Evolutionary conservation across 768 basidiomycete genomes (phyloP), one percentile per base, ranked within the genome.

Genomic region (Agaricus blazei): DNA sequence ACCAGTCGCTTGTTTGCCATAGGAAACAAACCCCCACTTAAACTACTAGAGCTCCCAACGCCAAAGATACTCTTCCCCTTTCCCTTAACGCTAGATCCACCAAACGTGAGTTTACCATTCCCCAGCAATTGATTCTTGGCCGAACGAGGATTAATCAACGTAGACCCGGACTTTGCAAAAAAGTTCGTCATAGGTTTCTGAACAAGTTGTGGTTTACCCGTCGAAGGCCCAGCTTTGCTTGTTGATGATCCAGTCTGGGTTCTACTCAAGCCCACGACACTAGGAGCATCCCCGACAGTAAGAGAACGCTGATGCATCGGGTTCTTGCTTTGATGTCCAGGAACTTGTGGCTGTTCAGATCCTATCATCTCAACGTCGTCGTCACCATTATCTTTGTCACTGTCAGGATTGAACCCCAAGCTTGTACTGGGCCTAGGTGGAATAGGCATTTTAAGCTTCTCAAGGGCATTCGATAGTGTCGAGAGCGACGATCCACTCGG

Each of bases 401-500:
- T 59, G 24, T 74, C 72, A 36, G 63, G 67, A 51, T 80, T 78
- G 65, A 89, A 87, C 31, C 86, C 88, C 72, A 89, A 68, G 54
- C 83, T 87, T 2, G 87, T 87, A 52, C 78, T 87, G 1, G 88
- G 87, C 41, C 87, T 67, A 24, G 74, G 75, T 3, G 86, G 88
- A 2, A 84, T 77, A 0, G 84, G 87, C 66, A 80, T 78, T 27
- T 76, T 75, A n/a, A 90, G 73, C 62, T 84, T 87, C 63, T 89
- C 83, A 27, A 91, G 69, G 2, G 88, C 88, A 58, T 75, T 77
- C 8, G 85, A 81, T 12, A 90, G 72, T 4, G 78, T 86, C 4
- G 82, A 81, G n/a, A 90, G 67, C 0, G 85, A 80, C 3, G 81
- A 78, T 14, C 63, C 63, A 23, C 23, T 37, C 1, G 70, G 49